phyloP scores from a whole-genome alignment of 352 stramenopile species.

The Globisporangium polare region DNA sequence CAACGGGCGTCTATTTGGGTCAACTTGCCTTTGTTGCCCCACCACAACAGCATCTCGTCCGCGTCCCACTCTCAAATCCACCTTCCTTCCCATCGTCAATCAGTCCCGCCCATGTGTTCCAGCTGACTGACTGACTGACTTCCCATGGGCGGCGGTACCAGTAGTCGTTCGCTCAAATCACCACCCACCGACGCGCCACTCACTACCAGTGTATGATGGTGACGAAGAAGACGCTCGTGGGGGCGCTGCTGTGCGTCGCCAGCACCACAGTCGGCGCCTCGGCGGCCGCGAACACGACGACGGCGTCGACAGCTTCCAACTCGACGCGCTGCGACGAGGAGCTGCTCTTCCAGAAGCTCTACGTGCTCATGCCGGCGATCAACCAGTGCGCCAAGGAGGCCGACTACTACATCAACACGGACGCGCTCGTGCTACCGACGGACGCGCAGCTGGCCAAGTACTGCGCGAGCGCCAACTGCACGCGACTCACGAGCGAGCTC shows the following conservation, averaged over 20 bases:
- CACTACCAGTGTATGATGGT: background rate
- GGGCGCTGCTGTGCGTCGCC: background rate
- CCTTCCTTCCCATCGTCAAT: too few species aligned
- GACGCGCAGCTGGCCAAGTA: conserved; percentile 25
- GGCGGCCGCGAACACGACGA: conserved; percentile 4
- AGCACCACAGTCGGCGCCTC: background rate
- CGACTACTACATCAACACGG: conserved; percentile 30
- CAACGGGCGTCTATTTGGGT: background rate
- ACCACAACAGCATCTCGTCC: too few species aligned
- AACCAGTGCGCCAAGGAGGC: conserved; percentile 36
- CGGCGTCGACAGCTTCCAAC: background rate
- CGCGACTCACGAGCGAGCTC: conserved; percentile 27
- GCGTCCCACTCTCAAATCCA: too few species aligned
- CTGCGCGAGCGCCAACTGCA: conserved; percentile 34
- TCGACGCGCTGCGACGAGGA: conserved; percentile 25
- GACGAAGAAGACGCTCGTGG: background rate
- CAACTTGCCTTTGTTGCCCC: too few species aligned
- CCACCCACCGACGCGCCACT: background rate
- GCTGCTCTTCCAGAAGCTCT: conserved; percentile 43
- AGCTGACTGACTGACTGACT: too few species aligned
- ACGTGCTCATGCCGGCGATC: conserved; percentile 44
- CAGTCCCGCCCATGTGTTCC: too few species aligned
- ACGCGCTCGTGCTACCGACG: conserved; percentile 22
- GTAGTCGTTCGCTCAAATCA: background rate
- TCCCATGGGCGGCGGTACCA: too few species aligned